Evolutionary conservation across 1,284 basidiomycete genomes (phyloP).

Genomic region (Cutaneotrichosporon dermatis): DNA sequence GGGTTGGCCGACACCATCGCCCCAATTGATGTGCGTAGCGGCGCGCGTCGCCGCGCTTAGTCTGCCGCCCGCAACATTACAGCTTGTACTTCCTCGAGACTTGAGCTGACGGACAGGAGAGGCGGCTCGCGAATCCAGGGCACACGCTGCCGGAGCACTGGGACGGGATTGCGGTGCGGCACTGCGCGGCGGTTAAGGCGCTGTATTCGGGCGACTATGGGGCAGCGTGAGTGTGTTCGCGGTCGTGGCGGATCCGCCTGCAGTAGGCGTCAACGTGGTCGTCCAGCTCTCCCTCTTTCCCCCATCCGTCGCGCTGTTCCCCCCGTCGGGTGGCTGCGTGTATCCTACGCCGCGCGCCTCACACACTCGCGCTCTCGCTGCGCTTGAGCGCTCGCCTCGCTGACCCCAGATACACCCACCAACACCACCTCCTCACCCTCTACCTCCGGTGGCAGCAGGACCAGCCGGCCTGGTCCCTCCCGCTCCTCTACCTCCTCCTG

Average conservation of each 20-base stretch:
- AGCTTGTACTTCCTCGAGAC: too few species aligned
- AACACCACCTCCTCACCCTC: slow-evolving; percentile 52
- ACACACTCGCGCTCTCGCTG: too few species aligned
- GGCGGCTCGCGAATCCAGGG: slow-evolving; percentile 33
- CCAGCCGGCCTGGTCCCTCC: slow-evolving; percentile 76
- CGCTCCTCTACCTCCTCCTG: slow-evolving; percentile 70
- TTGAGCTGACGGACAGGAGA: slow-evolving; percentile 23
- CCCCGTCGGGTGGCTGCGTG: too few species aligned
- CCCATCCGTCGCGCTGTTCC: too few species aligned
- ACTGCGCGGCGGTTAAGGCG: slow-evolving; percentile 40
- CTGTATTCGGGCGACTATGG: slow-evolving; percentile 32
- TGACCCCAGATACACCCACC: slow-evolving; percentile 32
- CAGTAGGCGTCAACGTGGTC: too few species aligned
- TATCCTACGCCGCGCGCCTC: too few species aligned
- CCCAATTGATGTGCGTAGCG: slow-evolving; percentile 32
- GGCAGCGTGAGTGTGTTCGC: slow-evolving; percentile 19
- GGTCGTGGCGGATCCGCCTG: background rate
- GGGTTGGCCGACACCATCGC: slow-evolving; percentile 40
- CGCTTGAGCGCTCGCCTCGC: background rate
- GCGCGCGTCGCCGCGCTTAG: background rate
- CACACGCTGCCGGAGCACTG: slow-evolving; percentile 39
- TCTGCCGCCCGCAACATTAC: too few species aligned
- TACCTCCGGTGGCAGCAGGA: slow-evolving; percentile 72
- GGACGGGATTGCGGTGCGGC: slow-evolving; percentile 42
- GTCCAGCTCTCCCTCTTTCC: background rate